These are phyloP conservation scores for Solanum pimpinellifolium DNA, from an alignment of 257 asterid genomes.

Conservation along the genomic window DNA sequence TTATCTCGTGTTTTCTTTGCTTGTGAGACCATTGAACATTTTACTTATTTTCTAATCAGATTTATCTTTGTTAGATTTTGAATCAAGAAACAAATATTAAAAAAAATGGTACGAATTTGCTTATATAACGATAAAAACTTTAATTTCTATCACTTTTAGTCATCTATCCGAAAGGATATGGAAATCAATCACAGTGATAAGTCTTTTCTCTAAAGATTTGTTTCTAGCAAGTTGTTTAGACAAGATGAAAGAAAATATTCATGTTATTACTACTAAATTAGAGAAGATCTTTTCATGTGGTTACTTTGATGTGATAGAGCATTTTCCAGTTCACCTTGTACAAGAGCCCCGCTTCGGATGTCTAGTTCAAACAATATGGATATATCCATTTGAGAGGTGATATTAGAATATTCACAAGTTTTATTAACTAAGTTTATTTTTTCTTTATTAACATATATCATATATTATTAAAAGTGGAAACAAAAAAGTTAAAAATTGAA, in stretches of 20 bases:
- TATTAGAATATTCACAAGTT: no score
- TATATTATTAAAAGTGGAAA: no score
- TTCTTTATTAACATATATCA: background rate
- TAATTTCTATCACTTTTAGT: background rate
- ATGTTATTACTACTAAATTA: background rate
- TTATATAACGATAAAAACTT: background rate
- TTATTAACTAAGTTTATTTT: no score
- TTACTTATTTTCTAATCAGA: background rate
- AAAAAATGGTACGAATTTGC: background rate
- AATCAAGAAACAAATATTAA: no score
- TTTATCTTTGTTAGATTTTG: background rate
- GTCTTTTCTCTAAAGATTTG: no score
- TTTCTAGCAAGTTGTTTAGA: background rate
- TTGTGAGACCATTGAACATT: background rate
- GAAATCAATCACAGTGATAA: background rate
- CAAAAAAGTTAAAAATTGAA: no score
- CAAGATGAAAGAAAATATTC: no score
- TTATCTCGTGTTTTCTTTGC: no score
- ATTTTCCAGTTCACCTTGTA: background rate
- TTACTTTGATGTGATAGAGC: background rate
- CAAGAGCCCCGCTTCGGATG: no score
- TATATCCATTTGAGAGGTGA: no score
- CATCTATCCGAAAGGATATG: background rate
- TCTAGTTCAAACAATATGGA: no score
- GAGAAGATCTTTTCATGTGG: background rate